These are phyloP conservation scores for Wickerhamomyces chambardii DNA, from an alignment of 805 yeast genomes.

Conservation along the genomic window DNA sequence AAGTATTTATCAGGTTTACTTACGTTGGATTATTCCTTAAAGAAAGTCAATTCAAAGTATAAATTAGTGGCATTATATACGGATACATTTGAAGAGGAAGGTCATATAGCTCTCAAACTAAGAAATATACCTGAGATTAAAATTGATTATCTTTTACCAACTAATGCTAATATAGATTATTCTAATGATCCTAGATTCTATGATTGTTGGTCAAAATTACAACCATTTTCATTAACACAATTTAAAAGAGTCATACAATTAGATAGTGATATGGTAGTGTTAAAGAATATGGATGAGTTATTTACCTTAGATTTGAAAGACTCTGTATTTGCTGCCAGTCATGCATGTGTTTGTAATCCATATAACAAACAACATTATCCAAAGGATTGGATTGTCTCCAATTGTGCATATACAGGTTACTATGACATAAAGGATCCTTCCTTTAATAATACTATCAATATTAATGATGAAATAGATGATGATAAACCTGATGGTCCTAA, in stretches of 20 bases:
- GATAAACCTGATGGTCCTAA: conserved; percentile 29
- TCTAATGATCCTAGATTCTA: conserved; percentile 42
- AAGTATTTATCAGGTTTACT: conserved; percentile 43
- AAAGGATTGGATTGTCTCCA: conserved; percentile 36
- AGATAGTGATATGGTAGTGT: conserved; percentile 52
- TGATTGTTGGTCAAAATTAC: conserved; percentile 56
- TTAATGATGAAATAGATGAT: conserved; percentile 6
- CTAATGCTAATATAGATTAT: conserved; percentile 29
- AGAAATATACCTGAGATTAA: conserved; percentile 32
- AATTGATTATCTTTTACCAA: conserved; percentile 35
- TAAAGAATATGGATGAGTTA: conserved; percentile 48
- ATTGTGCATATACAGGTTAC: conserved; percentile 41
- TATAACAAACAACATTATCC: conserved; percentile 44
- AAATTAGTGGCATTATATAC: conserved; percentile 48
- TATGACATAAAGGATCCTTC: neutral
- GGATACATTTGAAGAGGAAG: conserved; percentile 30
- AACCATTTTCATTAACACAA: conserved; percentile 40
- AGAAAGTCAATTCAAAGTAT: conserved; percentile 32
- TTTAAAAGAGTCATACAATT: conserved; percentile 46
- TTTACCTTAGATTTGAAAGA: conserved; percentile 34
- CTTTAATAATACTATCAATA: too few species aligned
- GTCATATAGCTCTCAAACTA: conserved; percentile 28
- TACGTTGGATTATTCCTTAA: conserved; percentile 39
- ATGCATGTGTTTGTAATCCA: conserved; percentile 60
- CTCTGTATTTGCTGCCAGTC: conserved; percentile 43